Base-by-base conservation (phyloP, 768 basidiomycete species). In the Cyathus striatus region DNA sequence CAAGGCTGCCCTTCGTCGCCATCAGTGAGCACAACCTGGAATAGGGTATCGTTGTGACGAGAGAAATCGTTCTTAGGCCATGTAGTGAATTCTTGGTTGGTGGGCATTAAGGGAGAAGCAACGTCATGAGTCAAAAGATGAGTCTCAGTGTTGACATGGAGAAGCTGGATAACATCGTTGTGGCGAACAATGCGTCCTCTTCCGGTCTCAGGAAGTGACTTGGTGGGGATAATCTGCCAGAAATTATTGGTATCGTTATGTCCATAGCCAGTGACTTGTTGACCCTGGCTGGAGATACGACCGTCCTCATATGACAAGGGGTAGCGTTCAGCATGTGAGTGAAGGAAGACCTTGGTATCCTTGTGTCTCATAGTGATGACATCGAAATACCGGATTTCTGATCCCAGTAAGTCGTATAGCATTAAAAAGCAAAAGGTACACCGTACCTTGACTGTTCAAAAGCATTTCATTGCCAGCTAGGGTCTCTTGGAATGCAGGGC, bases 21-120 rank as follows among this genome's bases (percentile, higher is more conserved):
- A 34, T 90, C 88, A 32, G 77, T 70, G 26, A 99, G 70, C 5
- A 76, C 60, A 10, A 99, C 54, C 49, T 77, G 69, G 78, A 97
- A 99, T 6, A 93, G 73, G 0, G 95, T 97, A 46, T 99, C 94
- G 48, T 90, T 89, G 58, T 86, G 75, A 39, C 87, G 76, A 6
- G 75, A 70, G 43, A 80, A 68, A 50, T 95, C 89, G 47, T 89
- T 84, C 56, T 79, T 85, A 4, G 83, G 60, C 80, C 83, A 86
- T 0, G 96, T 98, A 5, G 96, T 99, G 63, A 98, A 93, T 62
- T 99, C 96, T 59, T 97, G 93, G 61, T 98, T 98, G 38, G 96
- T 99, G 13, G 96, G 85, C 86, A 91, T 94, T 38, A 93, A 77
- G 4, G 96, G 90, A 1, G 91, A 96, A 0, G 96, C 96, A 45